phyloP scores from a whole-genome alignment of 2,329 filamentous ascomycete species.

The Epichloe elymi region DNA sequence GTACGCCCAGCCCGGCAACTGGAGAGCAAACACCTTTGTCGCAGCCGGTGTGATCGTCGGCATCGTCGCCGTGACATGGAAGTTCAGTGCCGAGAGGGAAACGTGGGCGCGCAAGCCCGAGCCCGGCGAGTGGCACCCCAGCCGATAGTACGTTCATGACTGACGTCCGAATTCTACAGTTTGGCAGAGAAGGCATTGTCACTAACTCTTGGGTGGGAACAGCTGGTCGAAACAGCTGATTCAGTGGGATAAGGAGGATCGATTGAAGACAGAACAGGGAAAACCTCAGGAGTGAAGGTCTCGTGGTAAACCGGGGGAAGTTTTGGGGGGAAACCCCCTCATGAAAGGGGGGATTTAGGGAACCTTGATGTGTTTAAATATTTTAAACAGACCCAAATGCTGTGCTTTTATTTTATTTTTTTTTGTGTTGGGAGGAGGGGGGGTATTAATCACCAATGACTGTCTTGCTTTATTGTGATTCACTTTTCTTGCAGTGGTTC shows the following conservation, averaged over 20 bases:
- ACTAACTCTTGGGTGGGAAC: conserved; percentile 2
- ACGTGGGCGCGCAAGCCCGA: conserved; percentile 63
- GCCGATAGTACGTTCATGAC: conserved; percentile 54
- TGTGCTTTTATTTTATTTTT: neutral
- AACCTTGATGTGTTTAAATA: conserved; percentile 7
- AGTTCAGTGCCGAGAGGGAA: conserved; percentile 61
- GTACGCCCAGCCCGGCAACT: conserved; percentile 91
- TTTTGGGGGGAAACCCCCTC: neutral
- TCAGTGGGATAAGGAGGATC: conserved; percentile 31
- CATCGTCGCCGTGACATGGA: conserved; percentile 56
- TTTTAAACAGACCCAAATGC: neutral
- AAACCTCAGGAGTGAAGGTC: conserved; percentile 15
- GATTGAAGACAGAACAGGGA: conserved; percentile 18
- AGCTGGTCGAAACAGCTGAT: conserved; percentile 34
- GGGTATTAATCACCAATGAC: neutral
- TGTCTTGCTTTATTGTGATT: neutral
- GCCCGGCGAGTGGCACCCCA: conserved; percentile 66
- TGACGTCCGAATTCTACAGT: neutral
- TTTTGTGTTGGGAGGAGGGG: no score
- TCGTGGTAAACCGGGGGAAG: no score
- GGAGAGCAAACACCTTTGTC: conserved; percentile 80
- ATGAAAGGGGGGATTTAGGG: neutral
- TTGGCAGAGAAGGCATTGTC: neutral
- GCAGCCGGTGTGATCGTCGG: conserved; percentile 56
- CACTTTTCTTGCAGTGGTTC: neutral